A percentile compares a stretch with the other conserved stretches of the same genome.
phyloP scores from a whole-genome alignment of 345 rosid species.

The Linum tenue region DNA sequence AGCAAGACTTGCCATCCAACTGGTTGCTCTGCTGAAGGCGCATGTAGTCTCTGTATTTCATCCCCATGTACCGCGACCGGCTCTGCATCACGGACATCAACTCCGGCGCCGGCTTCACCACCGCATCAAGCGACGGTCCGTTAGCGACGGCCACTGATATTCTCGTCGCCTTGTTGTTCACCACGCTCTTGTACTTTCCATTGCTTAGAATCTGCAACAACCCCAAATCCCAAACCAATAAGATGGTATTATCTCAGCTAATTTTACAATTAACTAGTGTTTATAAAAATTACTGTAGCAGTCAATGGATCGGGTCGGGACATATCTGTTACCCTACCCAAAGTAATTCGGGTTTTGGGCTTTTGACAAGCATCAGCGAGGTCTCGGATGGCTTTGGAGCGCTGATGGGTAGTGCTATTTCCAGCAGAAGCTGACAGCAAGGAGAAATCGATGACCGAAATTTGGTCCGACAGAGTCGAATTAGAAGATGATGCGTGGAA shows the following conservation, averaged over 20 bases:
- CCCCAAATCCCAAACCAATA: too few relatives aligned
- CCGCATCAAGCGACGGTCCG: too few relatives aligned
- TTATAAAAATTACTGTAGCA: too few relatives aligned
- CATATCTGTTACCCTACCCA: background rate
- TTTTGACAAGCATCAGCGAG: background rate
- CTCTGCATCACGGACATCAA: background rate
- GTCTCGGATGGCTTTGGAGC: background rate
- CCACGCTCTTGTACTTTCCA: too few relatives aligned
- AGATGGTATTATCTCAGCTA: too few relatives aligned
- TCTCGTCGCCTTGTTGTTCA: too few relatives aligned
- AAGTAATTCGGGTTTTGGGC: background rate
- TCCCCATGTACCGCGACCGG: constrained; percentile 15
- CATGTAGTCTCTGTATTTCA: constrained; percentile 24
- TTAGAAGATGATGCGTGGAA: too few relatives aligned
- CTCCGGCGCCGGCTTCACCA: too few relatives aligned
- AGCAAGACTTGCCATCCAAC: constrained; percentile 22
- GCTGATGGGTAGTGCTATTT: background rate
- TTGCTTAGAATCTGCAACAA: too few relatives aligned
- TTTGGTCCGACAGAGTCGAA: background rate
- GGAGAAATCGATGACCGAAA: background rate
- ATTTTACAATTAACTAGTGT: too few relatives aligned
- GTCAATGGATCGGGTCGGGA: too few relatives aligned
- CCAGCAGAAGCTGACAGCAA: background rate
- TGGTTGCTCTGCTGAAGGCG: constrained; percentile 24
- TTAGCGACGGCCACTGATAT: too few relatives aligned